Evolutionary conservation across 345 rosid species (phyloP).

Genomic region (Moricandia arvensis): DNA sequence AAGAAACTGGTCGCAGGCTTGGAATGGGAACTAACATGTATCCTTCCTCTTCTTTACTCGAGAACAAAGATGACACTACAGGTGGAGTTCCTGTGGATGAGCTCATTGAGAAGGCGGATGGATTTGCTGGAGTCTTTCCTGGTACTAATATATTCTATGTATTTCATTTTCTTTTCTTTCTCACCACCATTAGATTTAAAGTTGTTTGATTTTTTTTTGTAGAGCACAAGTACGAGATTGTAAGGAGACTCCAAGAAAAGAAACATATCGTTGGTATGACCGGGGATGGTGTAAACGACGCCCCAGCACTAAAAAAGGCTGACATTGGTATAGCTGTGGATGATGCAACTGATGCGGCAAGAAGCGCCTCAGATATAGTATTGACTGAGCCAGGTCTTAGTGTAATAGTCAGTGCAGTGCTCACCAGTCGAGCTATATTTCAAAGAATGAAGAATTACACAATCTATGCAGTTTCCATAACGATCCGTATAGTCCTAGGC

Average conservation of each 20-base stretch:
- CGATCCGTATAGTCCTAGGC: constrained; percentile 88
- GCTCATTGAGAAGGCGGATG: constrained; percentile 93
- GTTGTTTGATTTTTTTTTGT: no score
- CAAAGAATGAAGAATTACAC: constrained; percentile 98
- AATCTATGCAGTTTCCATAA: constrained; percentile 83
- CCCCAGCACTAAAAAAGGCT: constrained; percentile 87
- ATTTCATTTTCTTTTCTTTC: no score
- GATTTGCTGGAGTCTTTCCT: constrained; percentile 94
- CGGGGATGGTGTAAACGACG: constrained; percentile 97
- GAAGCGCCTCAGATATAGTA: constrained; percentile 87
- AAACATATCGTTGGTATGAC: constrained; percentile 97
- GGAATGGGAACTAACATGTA: constrained; percentile 98
- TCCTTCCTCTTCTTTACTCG: constrained; percentile 85
- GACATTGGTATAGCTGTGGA: constrained; percentile 95
- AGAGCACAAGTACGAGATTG: constrained; percentile 94
- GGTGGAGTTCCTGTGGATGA: constrained; percentile 67
- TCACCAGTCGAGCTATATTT: constrained; percentile 90
- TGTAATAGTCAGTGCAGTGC: constrained; percentile 82
- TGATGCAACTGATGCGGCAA: constrained; percentile 95
- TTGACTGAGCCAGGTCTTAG: constrained; percentile 93
- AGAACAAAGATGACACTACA: constrained; percentile 52
- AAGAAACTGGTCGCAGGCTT: constrained; percentile 90
- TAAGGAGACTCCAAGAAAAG: constrained; percentile 76
- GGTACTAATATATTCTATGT: no score
- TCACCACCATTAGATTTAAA: no score